These are phyloP conservation scores for Cutaneotrichosporon sp. DNA, from an alignment of 1,284 basidiomycete species.

Conservation along the genomic window DNA sequence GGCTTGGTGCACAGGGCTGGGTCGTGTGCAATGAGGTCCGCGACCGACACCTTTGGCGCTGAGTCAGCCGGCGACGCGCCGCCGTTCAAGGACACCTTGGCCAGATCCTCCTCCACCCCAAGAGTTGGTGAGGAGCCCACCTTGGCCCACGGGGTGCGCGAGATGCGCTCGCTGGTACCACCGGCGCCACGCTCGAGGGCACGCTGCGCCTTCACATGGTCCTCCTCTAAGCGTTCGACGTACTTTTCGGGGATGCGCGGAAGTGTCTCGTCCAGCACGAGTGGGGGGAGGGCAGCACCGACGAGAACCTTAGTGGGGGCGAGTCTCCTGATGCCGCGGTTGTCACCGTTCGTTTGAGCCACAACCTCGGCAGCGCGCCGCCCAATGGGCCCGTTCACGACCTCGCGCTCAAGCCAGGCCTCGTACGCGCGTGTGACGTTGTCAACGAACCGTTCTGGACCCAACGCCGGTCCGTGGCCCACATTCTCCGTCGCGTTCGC, in stretches of 20 bases:
- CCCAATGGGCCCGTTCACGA: conserved; percentile 45
- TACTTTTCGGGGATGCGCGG: conserved; percentile 48
- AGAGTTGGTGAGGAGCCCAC: neutral
- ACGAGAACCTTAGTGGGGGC: conserved; percentile 34
- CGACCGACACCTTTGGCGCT: conserved; percentile 32
- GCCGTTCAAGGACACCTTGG: conserved; percentile 8
- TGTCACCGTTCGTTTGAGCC: neutral
- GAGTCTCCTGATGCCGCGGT: neutral
- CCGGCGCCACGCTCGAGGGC: conserved; percentile 19
- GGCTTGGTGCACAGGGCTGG: conserved; percentile 45
- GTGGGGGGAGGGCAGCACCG: conserved; percentile 43
- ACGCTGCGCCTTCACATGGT: conserved; percentile 24
- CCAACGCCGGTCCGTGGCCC: conserved; percentile 40
- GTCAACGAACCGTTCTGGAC: conserved; percentile 43
- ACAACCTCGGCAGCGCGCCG: conserved; percentile 23
- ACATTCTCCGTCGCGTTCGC: conserved; percentile 44
- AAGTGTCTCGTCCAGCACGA: conserved; percentile 43
- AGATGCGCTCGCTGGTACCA: conserved; percentile 15
- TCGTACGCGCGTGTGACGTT: conserved; percentile 38
- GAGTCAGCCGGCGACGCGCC: conserved; percentile 4
- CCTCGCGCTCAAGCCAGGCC: conserved; percentile 41
- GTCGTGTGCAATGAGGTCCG: conserved; percentile 33
- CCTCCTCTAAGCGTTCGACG: conserved; percentile 35
- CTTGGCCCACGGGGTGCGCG: conserved; percentile 29
- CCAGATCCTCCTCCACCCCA: conserved; percentile 12